Percentiles rank a stretch among this genome's conserved stretches.
Conservation (phyloP, 306 rosid genomes). For the Styphnolobium japonicum region DNA sequence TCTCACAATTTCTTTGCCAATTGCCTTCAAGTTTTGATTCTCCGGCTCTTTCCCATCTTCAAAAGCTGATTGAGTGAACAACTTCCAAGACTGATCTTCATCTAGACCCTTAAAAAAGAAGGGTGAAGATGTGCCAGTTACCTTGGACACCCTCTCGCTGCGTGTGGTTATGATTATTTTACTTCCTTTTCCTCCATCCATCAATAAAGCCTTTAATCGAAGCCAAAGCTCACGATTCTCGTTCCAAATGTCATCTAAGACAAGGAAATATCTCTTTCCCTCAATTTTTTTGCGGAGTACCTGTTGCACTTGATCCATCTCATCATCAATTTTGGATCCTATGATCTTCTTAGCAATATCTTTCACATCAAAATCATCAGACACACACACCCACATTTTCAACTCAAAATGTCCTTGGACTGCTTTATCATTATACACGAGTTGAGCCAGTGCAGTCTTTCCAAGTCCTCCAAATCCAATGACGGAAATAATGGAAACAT, state of each 20-base stretch:
- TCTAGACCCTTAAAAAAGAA: neutral
- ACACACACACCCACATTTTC: neutral
- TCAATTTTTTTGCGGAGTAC: neutral
- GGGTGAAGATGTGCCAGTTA: neutral
- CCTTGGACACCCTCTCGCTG: neutral
- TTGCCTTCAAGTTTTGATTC: neutral
- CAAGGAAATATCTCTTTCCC: neutral
- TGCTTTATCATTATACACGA: neutral
- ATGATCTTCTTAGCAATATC: neutral
- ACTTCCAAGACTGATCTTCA: neutral
- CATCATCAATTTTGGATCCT: no score
- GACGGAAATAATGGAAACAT: neutral
- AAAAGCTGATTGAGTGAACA: conserved; percentile 10
- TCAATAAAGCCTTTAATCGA: neutral
- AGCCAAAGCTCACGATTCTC: neutral
- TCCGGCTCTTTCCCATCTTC: neutral
- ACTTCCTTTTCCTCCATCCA: neutral
- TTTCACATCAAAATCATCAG: neutral
- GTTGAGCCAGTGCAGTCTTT: conserved; percentile 18
- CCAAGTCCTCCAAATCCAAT: conserved; percentile 23
- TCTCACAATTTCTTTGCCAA: neutral
- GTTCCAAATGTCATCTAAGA: conserved; percentile 20
- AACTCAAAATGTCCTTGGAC: neutral
- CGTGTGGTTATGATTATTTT: conserved; percentile 8
- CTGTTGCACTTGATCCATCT: neutral